Base-by-base conservation (phyloP, 176 grass and related monocot genomes). In the Phoenix dactylifera region DNA sequence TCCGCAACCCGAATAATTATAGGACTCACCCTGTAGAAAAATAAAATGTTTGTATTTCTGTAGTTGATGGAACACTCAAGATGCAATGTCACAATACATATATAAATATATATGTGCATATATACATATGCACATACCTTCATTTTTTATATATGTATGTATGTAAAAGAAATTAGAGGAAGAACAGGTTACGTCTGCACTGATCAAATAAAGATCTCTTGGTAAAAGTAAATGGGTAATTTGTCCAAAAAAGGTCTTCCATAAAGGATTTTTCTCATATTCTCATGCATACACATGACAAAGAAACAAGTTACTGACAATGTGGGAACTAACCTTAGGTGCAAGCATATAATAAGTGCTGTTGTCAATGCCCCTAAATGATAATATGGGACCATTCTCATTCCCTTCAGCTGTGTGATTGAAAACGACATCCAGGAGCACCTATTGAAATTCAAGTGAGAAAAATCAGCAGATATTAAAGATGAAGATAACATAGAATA, bases 361-460 rank as follows among this genome's bases (percentile, higher is more conserved):
- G 69, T 92, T 98, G 62, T 98, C 93, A 30, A 98, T 78, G 54
- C 93, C 93, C 79, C 87, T 81, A 77, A 98, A 98, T 53, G 93
- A 98, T 59, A 98, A 80, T 70, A 88, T 76, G 53, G 84, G 93
- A 24, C 93, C 93, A 49, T 97, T 92, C 79, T 92, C 93, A 44
- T 97, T 97, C 75, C 93, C 93, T 72, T 97, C 93, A 19, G 93
- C 93, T 60, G 93, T 97, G 80, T 97, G 93, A 61, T 97, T 97
- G 81, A 97, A 91, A 68, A 97, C 93, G 51, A 97, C 84, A 54
- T 97, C 93, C 93, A 97, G 67, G 35, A 97, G 84, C 50, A 94
- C 77, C 89, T 94, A 82, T 28, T 19, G 69, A 62, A 63, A 51
- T 20, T 44, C 50, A 70, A 3, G 19, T 4, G 49, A 28, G 48